These are phyloP conservation scores for Polytolypa hystricis DNA, from an alignment of 2,329 filamentous ascomycete species.

Conservation along the genomic window DNA sequence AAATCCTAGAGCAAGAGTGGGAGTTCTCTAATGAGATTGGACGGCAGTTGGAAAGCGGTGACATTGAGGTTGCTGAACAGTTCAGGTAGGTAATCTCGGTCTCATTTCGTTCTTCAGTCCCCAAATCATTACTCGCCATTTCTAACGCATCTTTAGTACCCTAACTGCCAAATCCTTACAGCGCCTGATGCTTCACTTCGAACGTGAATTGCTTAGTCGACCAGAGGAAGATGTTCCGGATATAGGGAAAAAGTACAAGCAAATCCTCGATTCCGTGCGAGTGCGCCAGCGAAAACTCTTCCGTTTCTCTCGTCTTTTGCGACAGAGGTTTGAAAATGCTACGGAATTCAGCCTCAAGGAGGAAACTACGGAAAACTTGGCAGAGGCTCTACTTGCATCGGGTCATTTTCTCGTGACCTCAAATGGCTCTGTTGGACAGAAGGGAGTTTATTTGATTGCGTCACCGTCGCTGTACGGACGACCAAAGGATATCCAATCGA, in stretches of 20 bases:
- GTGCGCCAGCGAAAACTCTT: conserved; percentile 94
- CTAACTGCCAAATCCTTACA: conserved; percentile 87
- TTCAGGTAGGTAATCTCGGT: conserved; percentile 50
- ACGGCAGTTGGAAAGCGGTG: conserved; percentile 78
- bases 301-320: conserved; percentile 81
- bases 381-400: conserved; percentile 67
- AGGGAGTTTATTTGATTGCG: conserved; percentile 72
- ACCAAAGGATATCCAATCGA: conserved; percentile 69
- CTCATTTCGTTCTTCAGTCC: background rate
- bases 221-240: conserved; percentile 73
- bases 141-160: conserved; percentile 41
- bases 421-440: conserved; percentile 52
- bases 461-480: conserved; percentile 67
- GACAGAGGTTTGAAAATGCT: conserved; percentile 89
- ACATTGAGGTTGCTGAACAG: conserved; percentile 94
- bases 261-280: conserved; percentile 86
- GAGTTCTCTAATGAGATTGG: conserved; percentile 93
- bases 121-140: background rate
- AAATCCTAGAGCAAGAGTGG: conserved; percentile 96
- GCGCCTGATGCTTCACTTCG: conserved; percentile 80
- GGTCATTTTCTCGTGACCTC: conserved; percentile 82
- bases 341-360: conserved; percentile 81
- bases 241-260: conserved; percentile 96
- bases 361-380: conserved; percentile 61
- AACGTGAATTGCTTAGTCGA: conserved; percentile 75